Evolutionary conservation across 768 basidiomycete genomes (phyloP).

Genomic region (Lactifluus hygrophoroides): DNA sequence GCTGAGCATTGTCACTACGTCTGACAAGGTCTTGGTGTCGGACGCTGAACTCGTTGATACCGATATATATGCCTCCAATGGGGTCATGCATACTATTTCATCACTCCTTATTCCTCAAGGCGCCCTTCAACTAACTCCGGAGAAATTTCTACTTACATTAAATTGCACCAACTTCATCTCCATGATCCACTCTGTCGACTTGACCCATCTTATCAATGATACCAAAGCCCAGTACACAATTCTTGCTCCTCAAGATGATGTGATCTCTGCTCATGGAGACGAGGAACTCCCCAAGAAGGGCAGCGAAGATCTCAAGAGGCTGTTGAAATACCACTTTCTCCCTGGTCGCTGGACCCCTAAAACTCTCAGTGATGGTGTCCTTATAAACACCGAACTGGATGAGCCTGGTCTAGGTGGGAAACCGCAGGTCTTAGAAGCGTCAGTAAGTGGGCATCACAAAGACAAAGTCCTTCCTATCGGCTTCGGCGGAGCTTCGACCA

Average conservation of each 20-base stretch:
- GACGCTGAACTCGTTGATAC: constrained; percentile 55
- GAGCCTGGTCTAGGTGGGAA: constrained; percentile 62
- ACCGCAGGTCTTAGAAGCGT: constrained; percentile 62
- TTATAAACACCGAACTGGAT: constrained; percentile 71
- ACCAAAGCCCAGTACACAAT: constrained; percentile 72
- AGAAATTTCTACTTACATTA: constrained; percentile 88
- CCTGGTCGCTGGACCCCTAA: constrained; percentile 67
- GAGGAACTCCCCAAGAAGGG: constrained; percentile 54
- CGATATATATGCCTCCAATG: constrained; percentile 91
- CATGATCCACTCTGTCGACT: constrained; percentile 74
- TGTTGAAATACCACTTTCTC: constrained; percentile 86
- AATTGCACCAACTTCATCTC: constrained; percentile 90
- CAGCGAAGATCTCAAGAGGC: constrained; percentile 57
- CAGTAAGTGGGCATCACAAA: constrained; percentile 49
- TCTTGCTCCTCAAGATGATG: constrained; percentile 85
- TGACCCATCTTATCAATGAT: constrained; percentile 62
- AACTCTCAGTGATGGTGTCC: constrained; percentile 62
- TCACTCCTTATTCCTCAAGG: constrained; percentile 71
- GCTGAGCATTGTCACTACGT: constrained; percentile 49
- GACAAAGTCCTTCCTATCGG: constrained; percentile 48
- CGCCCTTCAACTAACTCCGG: constrained; percentile 76
- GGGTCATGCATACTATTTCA: constrained; percentile 86
- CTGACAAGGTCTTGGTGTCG: constrained; percentile 48
- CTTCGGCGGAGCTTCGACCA: constrained; percentile 77
- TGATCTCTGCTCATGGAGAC: constrained; percentile 50